phyloP scores from a whole-genome alignment of 2,329 filamentous ascomycete genomes.

The Teratosphaeria zuluensis region DNA sequence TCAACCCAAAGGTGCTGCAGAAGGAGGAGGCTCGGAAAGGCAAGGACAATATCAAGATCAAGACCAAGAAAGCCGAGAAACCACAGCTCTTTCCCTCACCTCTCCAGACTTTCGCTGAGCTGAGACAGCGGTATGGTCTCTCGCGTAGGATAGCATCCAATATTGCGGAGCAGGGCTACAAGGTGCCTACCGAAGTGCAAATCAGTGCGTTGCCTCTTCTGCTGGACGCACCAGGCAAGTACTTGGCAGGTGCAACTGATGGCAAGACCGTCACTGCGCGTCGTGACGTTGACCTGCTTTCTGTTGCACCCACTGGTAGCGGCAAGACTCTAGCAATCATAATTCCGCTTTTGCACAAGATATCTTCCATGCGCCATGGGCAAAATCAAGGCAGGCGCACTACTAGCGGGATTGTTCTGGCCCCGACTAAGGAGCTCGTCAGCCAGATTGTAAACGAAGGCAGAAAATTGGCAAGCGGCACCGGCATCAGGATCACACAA shows the following conservation, averaged over 20 bases:
- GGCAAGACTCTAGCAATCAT: slow-evolving; percentile 93
- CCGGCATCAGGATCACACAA: slow-evolving; percentile 66
- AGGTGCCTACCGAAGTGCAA: slow-evolving; percentile 85
- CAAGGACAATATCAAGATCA: slow-evolving; percentile 22
- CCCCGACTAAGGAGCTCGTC: slow-evolving; percentile 42
- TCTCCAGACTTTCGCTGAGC: slow-evolving; percentile 63
- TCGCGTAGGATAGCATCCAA: slow-evolving; percentile 67
- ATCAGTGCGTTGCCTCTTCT: slow-evolving; percentile 75
- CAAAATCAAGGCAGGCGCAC: slow-evolving; percentile 4
- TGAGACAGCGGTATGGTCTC: slow-evolving; percentile 63
- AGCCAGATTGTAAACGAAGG: slow-evolving; percentile 56
- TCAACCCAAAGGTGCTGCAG: slow-evolving; percentile 17
- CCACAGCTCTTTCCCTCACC: slow-evolving; percentile 67
- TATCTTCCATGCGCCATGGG: slow-evolving; percentile 33
- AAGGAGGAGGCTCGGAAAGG: slow-evolving; percentile 37
- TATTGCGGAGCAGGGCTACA: slow-evolving; percentile 73
- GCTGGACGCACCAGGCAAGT: slow-evolving; percentile 43
- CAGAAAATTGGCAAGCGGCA: slow-evolving; percentile 67
- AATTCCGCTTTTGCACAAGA: slow-evolving; percentile 72
- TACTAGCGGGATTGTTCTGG: slow-evolving; percentile 36
- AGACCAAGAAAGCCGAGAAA: slow-evolving; percentile 32
- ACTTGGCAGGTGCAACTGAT: slow-evolving; percentile 28
- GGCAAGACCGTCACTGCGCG: neutral
- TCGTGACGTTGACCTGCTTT: slow-evolving; percentile 60
- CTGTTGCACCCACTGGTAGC: slow-evolving; percentile 87